Evolutionary conservation across 768 basidiomycete species (phyloP).

Genomic region (Tylopilus sp.): DNA sequence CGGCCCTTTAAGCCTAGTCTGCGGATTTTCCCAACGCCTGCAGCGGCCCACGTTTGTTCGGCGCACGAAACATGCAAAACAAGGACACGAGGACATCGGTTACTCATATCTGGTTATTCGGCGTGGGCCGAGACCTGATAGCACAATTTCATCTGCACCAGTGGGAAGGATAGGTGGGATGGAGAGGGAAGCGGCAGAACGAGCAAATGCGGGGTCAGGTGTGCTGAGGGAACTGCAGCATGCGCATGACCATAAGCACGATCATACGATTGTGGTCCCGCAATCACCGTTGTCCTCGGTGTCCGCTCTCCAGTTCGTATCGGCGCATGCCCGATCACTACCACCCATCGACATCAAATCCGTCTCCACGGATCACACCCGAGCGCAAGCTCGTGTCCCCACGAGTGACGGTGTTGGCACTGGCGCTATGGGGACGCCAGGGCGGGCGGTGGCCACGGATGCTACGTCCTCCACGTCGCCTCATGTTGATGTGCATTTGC

Average conservation of each 20-base stretch:
- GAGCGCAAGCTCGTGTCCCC: constrained; percentile 14
- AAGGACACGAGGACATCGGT: constrained; percentile 81
- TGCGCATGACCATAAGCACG: constrained; percentile 18
- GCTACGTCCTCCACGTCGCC: constrained; percentile 21
- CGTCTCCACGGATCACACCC: constrained; percentile 25
- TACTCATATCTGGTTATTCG: constrained; percentile 91
- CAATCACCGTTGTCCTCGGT: constrained; percentile 26
- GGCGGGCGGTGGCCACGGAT: constrained; percentile 16
- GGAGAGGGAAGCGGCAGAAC: constrained; percentile 30
- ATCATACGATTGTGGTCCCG: constrained; percentile 16
- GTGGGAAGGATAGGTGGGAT: constrained; percentile 31
- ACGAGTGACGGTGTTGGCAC: constrained; percentile 18
- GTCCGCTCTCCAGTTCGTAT: constrained; percentile 7
- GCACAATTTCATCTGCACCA: constrained; percentile 1
- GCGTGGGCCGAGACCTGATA: constrained; percentile 65
- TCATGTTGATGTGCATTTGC: constrained; percentile 23
- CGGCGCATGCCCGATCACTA: constrained; percentile 12
- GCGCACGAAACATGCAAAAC: constrained; percentile 79
- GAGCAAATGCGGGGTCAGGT: constrained; percentile 13
- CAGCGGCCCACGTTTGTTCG: constrained; percentile 85
- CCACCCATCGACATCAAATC: constrained; percentile 16
- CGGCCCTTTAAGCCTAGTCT: constrained; percentile 53
- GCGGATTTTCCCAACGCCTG: constrained; percentile 84
- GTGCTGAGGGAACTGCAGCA: constrained; percentile 25
- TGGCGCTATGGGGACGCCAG: constrained; percentile 12